Conservation (phyloP, 345 rosid genomes). For the Salix purpurea region DNA sequence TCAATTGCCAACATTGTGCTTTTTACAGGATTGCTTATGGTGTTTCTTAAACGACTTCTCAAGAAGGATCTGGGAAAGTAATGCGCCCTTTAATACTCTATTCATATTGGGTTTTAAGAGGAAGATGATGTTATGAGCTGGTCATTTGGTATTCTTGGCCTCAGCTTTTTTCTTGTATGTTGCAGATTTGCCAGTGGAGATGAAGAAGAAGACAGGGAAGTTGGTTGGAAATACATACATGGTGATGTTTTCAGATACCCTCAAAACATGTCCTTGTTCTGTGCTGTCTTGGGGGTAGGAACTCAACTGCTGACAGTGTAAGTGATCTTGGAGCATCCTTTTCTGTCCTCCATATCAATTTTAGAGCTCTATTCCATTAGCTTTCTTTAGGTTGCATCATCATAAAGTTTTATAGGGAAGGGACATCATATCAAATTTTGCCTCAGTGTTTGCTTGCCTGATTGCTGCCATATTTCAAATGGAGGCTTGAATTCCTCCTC, state of each 20-base stretch:
- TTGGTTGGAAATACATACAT: slow-evolving; percentile 73
- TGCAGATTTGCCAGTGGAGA: slow-evolving; percentile 56
- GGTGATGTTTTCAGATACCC: slow-evolving; percentile 74
- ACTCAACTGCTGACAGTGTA: slow-evolving; percentile 69
- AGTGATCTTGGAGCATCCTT: slow-evolving; percentile 28
- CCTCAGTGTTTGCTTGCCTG: neutral
- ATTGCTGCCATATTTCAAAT: neutral
- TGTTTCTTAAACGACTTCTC: slow-evolving; percentile 56
- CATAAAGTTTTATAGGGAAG: neutral
- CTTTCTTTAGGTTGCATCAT: neutral
- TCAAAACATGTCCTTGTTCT: slow-evolving; percentile 55
- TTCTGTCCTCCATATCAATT: neutral
- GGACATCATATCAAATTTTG: neutral
- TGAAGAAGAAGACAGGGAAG: slow-evolving; percentile 71
- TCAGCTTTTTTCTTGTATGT: slow-evolving; percentile 7
- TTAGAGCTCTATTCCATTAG: neutral
- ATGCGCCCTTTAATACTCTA: slow-evolving; percentile 4
- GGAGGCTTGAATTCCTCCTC: neutral
- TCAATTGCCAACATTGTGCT: slow-evolving; percentile 46
- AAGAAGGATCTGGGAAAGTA: slow-evolving; percentile 71
- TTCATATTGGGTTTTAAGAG: neutral
- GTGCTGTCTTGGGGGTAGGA: slow-evolving; percentile 72
- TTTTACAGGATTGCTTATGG: slow-evolving; percentile 49
- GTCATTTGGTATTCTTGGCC: slow-evolving; percentile 3
- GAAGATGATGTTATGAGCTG: neutral